These are phyloP conservation scores for Russula olivacea DNA, from an alignment of 768 basidiomycete genomes.

Conservation along the genomic window DNA sequence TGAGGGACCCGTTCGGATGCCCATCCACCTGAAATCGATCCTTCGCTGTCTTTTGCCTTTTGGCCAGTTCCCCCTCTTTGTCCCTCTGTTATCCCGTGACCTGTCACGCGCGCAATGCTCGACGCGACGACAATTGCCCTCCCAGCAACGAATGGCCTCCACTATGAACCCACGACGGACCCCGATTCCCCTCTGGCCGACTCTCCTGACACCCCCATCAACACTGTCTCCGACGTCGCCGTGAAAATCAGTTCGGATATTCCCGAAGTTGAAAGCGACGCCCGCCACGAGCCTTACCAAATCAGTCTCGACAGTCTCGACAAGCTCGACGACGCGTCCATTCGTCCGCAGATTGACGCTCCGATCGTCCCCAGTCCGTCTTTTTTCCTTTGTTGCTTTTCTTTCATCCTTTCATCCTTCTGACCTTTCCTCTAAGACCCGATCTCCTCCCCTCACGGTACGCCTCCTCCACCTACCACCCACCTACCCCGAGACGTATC, in stretches of 20 bases:
- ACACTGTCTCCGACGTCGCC: conserved; percentile 42
- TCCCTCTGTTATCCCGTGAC: conserved; percentile 47
- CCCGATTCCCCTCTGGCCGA: conserved; percentile 34
- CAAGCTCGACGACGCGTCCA: conserved; percentile 39
- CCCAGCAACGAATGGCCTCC: conserved; percentile 22
- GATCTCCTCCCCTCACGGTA: conserved; percentile 42
- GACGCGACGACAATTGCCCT: conserved; percentile 37
- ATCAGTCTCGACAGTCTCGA: conserved; percentile 39
- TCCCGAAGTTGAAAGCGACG: conserved; percentile 62
- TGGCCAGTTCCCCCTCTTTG: conserved; percentile 30
- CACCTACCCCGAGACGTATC: conserved; percentile 49
- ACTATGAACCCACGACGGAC: conserved; percentile 17
- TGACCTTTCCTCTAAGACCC: conserved; percentile 35
- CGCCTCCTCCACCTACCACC: conserved; percentile 42
- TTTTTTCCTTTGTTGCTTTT: conserved; percentile 22
- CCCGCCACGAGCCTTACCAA: conserved; percentile 52
- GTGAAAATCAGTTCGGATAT: conserved; percentile 61
- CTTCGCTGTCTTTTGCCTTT: conserved; percentile 48
- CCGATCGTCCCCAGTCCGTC: conserved; percentile 48
- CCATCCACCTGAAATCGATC: conserved; percentile 59
- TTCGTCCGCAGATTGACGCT: conserved; percentile 40
- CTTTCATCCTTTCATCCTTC: conserved; percentile 4
- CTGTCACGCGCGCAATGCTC: conserved; percentile 69
- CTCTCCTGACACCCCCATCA: conserved; percentile 59
- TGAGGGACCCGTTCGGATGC: conserved; percentile 52